These are phyloP conservation scores for Aspergillus saccharolyticus DNA, from an alignment of 495 filamentous ascomycete genomes.

Conservation along the genomic window DNA sequence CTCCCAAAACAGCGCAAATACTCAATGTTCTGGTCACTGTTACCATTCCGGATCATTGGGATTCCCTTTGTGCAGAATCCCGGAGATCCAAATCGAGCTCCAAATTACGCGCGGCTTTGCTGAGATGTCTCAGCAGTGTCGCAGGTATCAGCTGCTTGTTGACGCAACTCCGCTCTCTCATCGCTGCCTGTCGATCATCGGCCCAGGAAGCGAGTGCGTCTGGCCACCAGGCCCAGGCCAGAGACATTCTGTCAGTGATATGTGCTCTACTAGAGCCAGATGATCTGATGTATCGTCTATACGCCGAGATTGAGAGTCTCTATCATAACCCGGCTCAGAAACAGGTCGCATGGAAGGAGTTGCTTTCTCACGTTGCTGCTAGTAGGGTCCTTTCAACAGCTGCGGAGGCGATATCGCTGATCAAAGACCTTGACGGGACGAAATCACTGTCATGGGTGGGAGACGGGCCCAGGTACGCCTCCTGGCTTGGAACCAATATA, in stretches of 20 bases:
- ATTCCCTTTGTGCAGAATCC: slow-evolving; percentile 46
- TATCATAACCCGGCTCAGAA: slow-evolving; percentile 32
- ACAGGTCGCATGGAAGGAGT: slow-evolving; percentile 60
- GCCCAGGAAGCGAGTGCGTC: slow-evolving; percentile 27
- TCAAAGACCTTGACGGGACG: slow-evolving; percentile 26
- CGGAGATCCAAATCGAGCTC: slow-evolving; percentile 23
- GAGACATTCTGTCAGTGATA: slow-evolving; percentile 41
- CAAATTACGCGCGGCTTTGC: slow-evolving; percentile 42
- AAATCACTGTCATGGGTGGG: slow-evolving; percentile 56
- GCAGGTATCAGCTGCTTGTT: slow-evolving; percentile 67
- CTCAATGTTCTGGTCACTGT: slow-evolving; percentile 62
- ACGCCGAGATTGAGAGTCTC: slow-evolving; percentile 37
- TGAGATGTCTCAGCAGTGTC: slow-evolving; percentile 66
- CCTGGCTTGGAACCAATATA: slow-evolving; percentile 76
- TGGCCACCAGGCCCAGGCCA: slow-evolving; percentile 24
- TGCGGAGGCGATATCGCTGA: slow-evolving; percentile 67
- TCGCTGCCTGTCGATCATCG: slow-evolving; percentile 28
- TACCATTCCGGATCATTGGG: slow-evolving; percentile 76
- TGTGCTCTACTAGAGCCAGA: slow-evolving; percentile 53
- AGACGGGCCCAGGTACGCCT: slow-evolving; percentile 56
- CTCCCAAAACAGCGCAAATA: slow-evolving; percentile 62
- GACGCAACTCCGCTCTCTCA: slow-evolving; percentile 53
- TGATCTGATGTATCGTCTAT: slow-evolving; percentile 50
- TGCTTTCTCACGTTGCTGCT: slow-evolving; percentile 58
- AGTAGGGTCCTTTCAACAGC: slow-evolving; percentile 66